Base-by-base conservation (phyloP, 1,284 basidiomycete genomes). In the Melampsora abietis-canadensis region DNA sequence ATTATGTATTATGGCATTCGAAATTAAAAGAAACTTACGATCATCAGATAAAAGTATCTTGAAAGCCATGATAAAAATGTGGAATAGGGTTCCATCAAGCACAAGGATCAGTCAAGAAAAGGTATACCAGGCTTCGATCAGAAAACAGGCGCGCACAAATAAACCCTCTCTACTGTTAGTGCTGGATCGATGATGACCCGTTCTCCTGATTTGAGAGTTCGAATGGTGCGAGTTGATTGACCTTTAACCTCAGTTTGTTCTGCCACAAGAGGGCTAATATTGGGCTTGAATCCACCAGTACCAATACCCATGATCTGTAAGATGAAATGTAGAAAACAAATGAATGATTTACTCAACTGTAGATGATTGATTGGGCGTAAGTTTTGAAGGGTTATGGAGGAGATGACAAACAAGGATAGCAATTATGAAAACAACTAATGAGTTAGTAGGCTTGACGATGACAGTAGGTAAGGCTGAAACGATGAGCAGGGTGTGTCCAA, bases 161-260 rank as follows among this genome's bases (percentile, higher is more conserved):
- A 85, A 31, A 78, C 76, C 8, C 78, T 68, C 14, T 87, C 84
- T 4, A 87, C 85, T 1, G 92, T 94, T 79, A 89, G 79, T 0
- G 84, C 81, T 0, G 92, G 92, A 81, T 94, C 91, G 46, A 93
- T 87, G 76, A 94, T 88, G 69, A 94, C 90, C 46, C 88, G 84
- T 81, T 92, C 89, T 61, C 91, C 91, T 24, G 81, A 83, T 76
- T 84, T 85, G 3, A 84, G 86, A 44, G 78, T 77, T 75, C 79
- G 75, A 59, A 59, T 70, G 40, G 90, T 85, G 82, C 60, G 63
- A 54, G 76, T 81, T 31, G 59, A 77, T 85, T 88, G 47, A 80
- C 89, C 89, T 80, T 92, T 17, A 7, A 27, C 37, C 24, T 66
- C 70, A 10, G 70, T 64, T 67, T 75, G 89, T 82, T 94, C 90